phyloP scores from a whole-genome alignment of 306 rosid species.

The Hippophae tibetana region DNA sequence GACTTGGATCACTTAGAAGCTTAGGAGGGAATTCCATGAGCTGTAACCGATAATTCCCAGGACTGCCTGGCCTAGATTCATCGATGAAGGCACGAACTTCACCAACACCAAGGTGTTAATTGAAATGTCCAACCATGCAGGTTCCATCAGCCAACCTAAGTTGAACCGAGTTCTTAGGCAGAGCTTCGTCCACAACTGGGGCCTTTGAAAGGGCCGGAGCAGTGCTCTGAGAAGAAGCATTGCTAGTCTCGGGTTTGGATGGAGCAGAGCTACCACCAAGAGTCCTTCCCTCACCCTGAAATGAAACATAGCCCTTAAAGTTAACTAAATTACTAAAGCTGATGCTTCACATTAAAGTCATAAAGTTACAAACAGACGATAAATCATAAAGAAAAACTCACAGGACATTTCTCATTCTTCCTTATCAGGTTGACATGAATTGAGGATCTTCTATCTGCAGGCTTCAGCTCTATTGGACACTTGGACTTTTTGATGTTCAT shows the following conservation, averaged over 20 bases:
- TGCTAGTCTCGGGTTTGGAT: conserved; percentile 30
- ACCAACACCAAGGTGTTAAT: conserved; percentile 48
- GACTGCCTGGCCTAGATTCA: conserved; percentile 56
- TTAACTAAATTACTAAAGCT: too few relatives aligned
- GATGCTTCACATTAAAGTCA: too few relatives aligned
- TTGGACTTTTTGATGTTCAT: conserved; percentile 87
- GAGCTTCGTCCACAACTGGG: conserved; percentile 55
- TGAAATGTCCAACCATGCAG: conserved; percentile 64
- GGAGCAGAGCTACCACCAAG: conserved; percentile 74
- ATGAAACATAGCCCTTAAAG: conserved; percentile 36
- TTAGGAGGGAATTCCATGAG: conserved; percentile 92
- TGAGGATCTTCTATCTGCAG: conserved; percentile 60
- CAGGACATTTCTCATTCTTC: conserved; percentile 72
- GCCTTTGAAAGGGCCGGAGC: conserved; percentile 36
- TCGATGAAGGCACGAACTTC: conserved; percentile 65
- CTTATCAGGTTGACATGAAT: conserved; percentile 79
- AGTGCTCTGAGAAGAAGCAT: conserved; percentile 25
- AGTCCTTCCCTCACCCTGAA: conserved; percentile 92
- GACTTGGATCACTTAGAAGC: conserved; percentile 52
- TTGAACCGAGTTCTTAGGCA: conserved; percentile 79
- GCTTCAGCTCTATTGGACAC: conserved; percentile 94
- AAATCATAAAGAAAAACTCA: conserved; percentile 32
- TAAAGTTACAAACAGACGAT: neutral
- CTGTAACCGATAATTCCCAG: conserved; percentile 63
- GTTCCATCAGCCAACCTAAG: conserved; percentile 88